Evolutionary conservation across 75 land plant species (phyloP).

Genomic region (Larix kaempferi): DNA sequence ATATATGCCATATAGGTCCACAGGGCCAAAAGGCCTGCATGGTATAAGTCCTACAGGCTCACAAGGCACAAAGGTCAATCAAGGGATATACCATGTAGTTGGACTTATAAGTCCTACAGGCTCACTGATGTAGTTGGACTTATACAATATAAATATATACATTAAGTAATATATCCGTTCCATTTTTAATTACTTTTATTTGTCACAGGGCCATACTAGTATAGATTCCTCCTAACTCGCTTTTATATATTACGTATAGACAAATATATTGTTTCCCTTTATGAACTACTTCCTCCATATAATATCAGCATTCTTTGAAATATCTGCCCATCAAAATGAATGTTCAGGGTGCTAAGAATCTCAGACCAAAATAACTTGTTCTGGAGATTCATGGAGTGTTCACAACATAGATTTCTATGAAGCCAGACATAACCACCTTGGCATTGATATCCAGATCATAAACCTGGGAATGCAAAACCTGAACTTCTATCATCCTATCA

Average conservation of each 20-base stretch:
- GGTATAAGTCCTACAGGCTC: no score
- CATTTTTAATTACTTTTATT: no score
- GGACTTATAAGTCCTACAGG: no score
- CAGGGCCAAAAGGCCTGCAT: no score
- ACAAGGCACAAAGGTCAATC: no score
- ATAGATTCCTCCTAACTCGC: no score
- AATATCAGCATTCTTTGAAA: neutral
- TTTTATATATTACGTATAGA: neutral
- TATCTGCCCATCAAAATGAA: neutral
- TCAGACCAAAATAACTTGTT: neutral
- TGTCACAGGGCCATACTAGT: no score
- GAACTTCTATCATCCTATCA: neutral
- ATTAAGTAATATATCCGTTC: no score
- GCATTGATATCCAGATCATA: neutral
- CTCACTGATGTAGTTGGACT: no score
- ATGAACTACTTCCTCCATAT: neutral
- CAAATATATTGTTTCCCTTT: neutral
- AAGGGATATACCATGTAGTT: no score
- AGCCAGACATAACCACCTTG: neutral
- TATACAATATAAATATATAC: no score
- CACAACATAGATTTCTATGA: neutral
- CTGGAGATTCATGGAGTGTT: neutral
- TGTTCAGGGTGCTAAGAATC: neutral
- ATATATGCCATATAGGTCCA: no score
- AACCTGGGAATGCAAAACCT: neutral